phyloP scores from a whole-genome alignment of 2,329 filamentous ascomycete species.

The Alternaria triticina region DNA sequence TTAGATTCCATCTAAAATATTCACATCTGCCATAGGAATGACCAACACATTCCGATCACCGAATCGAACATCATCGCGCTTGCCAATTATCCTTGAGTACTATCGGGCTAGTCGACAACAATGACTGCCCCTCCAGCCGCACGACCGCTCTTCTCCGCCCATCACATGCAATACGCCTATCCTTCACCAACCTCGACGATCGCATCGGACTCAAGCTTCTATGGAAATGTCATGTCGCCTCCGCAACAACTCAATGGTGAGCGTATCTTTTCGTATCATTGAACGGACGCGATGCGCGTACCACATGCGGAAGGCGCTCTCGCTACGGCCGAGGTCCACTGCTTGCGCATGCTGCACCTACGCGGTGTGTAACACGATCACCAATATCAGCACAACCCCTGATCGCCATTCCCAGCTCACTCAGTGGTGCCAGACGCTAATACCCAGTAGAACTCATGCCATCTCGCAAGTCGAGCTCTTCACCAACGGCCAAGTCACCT shows the following conservation, averaged over 20 bases:
- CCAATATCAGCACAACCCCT: background rate
- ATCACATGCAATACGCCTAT: slow-evolving; percentile 23
- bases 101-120: slow-evolving; percentile 22
- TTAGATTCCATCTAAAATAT: background rate
- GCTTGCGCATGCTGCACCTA: background rate
- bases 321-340: slow-evolving; percentile 2
- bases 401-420: background rate
- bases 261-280: slow-evolving; percentile 15
- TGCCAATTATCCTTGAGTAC: slow-evolving; percentile 1
- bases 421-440: slow-evolving; percentile 5
- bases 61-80: slow-evolving; percentile 1
- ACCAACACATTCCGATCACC: slow-evolving; percentile 4
- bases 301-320: background rate
- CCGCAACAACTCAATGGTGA: slow-evolving; percentile 31
- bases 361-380: background rate
- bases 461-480: slow-evolving; percentile 18
- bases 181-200: slow-evolving; percentile 32
- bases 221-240: slow-evolving; percentile 33
- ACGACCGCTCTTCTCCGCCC: slow-evolving; percentile 31
- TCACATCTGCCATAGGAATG: slow-evolving; percentile 14
- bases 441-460: slow-evolving; percentile 6
- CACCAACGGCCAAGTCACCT: slow-evolving; percentile 9
- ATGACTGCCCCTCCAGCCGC: slow-evolving; percentile 29
- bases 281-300: background rate
- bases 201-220: slow-evolving; percentile 25